These are phyloP conservation scores for Blastocystis sp. DNA, from an alignment of 352 stramenopile genomes.

Conservation along the genomic window DNA sequence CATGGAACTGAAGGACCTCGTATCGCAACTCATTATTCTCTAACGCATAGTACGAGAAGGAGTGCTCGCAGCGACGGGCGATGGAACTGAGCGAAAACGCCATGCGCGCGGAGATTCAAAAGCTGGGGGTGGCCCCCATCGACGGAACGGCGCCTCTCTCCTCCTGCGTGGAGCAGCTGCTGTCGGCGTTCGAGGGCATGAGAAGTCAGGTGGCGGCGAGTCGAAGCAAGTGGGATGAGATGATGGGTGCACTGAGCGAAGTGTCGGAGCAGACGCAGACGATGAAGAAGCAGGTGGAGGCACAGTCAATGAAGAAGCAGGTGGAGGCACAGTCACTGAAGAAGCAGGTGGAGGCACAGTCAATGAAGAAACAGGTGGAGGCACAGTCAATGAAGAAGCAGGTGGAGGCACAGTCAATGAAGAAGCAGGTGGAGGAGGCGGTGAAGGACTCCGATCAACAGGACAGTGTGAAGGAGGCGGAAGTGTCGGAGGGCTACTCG, in stretches of 20 bases:
- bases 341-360: no score
- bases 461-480: no score
- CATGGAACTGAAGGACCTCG: not conserved
- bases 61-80: not conserved
- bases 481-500: not conserved
- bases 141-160: not conserved
- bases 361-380: no score
- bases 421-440: no score
- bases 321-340: no score
- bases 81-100: not conserved
- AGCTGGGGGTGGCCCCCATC: not conserved
- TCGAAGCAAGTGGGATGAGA: not conserved
- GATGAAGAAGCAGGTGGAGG: not conserved
- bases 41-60: not conserved
- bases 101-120: not conserved
- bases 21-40: not conserved
- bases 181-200: not conserved
- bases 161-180: not conserved
- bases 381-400: no score
- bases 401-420: no score
- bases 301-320: no score
- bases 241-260: not conserved
- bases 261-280: not conserved
- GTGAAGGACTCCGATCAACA: no score
- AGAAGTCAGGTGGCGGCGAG: no score